These are phyloP conservation scores for Xanthoconium stramineum DNA, from an alignment of 768 basidiomycete species.

Conservation along the genomic window DNA sequence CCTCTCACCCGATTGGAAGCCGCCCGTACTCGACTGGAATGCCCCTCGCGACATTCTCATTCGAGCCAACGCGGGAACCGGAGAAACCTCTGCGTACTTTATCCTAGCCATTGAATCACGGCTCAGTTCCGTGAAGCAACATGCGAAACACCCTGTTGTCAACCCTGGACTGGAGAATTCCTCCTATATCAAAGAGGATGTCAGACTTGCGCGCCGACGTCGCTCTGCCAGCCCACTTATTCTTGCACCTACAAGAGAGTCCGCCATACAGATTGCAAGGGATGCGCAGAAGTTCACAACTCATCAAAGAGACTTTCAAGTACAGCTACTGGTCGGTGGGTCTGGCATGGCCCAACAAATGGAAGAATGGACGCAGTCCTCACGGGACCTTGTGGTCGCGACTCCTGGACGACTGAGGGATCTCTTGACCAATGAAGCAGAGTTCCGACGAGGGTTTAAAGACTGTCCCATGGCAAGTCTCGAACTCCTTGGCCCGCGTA, in stretches of 20 bases:
- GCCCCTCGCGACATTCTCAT: conserved; percentile 70
- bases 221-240: conserved; percentile 67
- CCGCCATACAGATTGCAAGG: conserved; percentile 85
- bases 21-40: conserved; percentile 3
- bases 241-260: conserved; percentile 86
- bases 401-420: conserved; percentile 90
- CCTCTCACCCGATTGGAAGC: background rate
- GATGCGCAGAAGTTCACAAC: conserved; percentile 68
- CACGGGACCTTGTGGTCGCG: conserved; percentile 80
- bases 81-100: conserved; percentile 87
- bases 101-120: conserved; percentile 83
- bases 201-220: conserved; percentile 38
- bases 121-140: conserved; percentile 50
- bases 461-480: conserved; percentile 57
- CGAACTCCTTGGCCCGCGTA: background rate
- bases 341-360: conserved; percentile 63
- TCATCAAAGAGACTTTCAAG: conserved; percentile 62
- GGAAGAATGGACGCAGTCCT: conserved; percentile 56
- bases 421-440: conserved; percentile 56
- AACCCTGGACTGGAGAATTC: conserved; percentile 42
- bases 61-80: conserved; percentile 85
- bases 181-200: conserved; percentile 27
- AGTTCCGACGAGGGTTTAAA: conserved; percentile 50
- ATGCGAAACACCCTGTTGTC: conserved; percentile 37
- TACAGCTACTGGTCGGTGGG: conserved; percentile 78